phyloP scores from a whole-genome alignment of 805 yeast species.

The Starmera caribaea region DNA sequence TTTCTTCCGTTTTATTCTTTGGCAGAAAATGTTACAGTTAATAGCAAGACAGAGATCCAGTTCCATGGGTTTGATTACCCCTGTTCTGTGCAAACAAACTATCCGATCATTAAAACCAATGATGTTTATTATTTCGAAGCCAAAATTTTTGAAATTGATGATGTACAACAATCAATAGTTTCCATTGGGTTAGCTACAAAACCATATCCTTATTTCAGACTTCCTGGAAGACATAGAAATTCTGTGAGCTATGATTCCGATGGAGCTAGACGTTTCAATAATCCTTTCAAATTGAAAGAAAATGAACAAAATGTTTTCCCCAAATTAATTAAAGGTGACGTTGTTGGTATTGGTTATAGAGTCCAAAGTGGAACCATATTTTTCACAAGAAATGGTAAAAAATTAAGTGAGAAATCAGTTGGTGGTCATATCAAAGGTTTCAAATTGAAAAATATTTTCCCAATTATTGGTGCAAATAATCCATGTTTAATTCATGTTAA shows the following conservation, averaged over 20 bases:
- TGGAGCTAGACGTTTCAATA: constrained; percentile 72
- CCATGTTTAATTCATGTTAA: constrained; percentile 80
- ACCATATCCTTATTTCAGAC: constrained; percentile 89
- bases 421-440: constrained; percentile 75
- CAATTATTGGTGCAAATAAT: constrained; percentile 82
- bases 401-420: constrained; percentile 67
- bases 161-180: constrained; percentile 38
- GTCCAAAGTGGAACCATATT: constrained; percentile 78
- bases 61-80: constrained; percentile 25
- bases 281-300: constrained; percentile 48
- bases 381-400: constrained; percentile 91
- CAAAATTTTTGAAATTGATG: constrained; percentile 64
- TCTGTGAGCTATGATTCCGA: constrained; percentile 83
- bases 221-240: constrained; percentile 85
- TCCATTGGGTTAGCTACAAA: constrained; percentile 75
- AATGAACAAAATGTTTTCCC: constrained; percentile 49
- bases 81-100: constrained; percentile 65
- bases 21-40: constrained; percentile 39
- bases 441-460: constrained; percentile 63
- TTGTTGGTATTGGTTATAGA: constrained; percentile 85
- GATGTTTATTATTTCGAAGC: constrained; percentile 61
- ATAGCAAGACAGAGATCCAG: constrained; percentile 22
- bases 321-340: constrained; percentile 68
- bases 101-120: constrained; percentile 32
- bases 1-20: constrained; percentile 33